Base-by-base conservation (phyloP, 1,284 basidiomycete species). In the Moesziomyces antarcticus region DNA sequence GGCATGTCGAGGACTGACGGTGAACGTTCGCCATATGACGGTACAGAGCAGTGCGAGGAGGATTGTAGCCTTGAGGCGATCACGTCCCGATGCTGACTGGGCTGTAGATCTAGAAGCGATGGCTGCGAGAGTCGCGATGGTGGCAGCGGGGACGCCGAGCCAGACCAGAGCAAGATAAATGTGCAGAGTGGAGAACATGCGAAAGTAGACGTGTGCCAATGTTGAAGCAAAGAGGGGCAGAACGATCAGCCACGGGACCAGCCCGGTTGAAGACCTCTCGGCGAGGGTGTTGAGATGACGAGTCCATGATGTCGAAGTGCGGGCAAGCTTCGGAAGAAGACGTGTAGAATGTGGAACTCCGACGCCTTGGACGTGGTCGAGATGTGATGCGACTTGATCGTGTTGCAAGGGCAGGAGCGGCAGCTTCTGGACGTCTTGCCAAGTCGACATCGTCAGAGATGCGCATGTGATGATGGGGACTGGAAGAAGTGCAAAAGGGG, bases 121-220 rank as follows among this genome's bases (percentile, higher is more conserved):
- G 40, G 49, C 6, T 40, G 24, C 54, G 18, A 67, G 16, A 5
- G 58, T 57, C 14, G 46, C 45, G 22, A 57, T 20, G 21, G 58
- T 47, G 1, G 65, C 65, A 22, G 18, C 21, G 1, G 65, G 65
- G 2, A 67, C 20, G 37, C 65, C 65, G 14, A 67, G 37, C 65
- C 65, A 67, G 46, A 57, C 65, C 24, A 67, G 24, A 1, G 65
- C 65, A 5, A 67, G 58, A 18, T 56, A 67, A 50, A 67, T 50
- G 43, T 67, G 65, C 5, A 67, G 30, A 14, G 65, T 67, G 3
- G 65, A 67, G 50, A 67, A 67, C 65, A 67, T 61, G 0, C 25
- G 45, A 13, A 67, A 67, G 55, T 67, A 67, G 50, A 67, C 35
- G 50, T 67, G 65, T 2, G 58, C 65, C 20, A 55, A 20, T 40